Percentiles rank a stretch among this genome's conserved stretches.
Conservation (phyloP, 2,329 filamentous ascomycete species). For the Neophaeococcomyces aloes region DNA sequence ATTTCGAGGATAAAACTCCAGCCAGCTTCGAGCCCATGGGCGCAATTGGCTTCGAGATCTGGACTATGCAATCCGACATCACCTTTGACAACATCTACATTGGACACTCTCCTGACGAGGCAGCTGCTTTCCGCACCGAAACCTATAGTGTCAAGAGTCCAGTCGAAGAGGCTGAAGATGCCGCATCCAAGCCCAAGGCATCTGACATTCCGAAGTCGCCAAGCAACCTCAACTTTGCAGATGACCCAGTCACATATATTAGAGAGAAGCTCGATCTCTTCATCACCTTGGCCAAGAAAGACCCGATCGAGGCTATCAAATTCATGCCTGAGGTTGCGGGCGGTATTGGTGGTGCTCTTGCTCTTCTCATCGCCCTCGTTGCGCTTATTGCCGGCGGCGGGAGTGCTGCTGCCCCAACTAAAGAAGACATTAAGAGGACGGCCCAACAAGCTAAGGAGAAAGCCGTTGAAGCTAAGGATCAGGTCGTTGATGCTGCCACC, state of each 20-base stretch:
- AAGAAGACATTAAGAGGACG: constrained; percentile 65
- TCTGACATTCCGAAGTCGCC: constrained; percentile 57
- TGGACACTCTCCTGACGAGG: constrained; percentile 89
- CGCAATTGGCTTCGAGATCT: constrained; percentile 97
- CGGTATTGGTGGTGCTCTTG: constrained; percentile 59
- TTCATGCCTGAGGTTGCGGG: constrained; percentile 86
- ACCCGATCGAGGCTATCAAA: constrained; percentile 74
- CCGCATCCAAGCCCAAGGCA: constrained; percentile 68
- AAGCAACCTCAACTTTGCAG: constrained; percentile 69
- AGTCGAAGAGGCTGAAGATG: constrained; percentile 67
- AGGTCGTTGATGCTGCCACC: constrained; percentile 55
- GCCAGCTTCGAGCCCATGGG: constrained; percentile 97
- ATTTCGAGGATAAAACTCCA: constrained; percentile 93
- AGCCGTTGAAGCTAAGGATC: constrained; percentile 47
- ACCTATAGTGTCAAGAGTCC: constrained; percentile 82
- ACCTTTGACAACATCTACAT: constrained; percentile 99
- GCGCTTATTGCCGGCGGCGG: constrained; percentile 55
- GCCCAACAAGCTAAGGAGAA: constrained; percentile 48
- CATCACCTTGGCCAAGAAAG: constrained; percentile 68
- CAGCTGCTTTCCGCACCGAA: constrained; percentile 76
- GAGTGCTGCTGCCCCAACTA: constrained; percentile 56
- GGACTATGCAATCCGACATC: constrained; percentile 99
- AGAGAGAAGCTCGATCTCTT: constrained; percentile 92
- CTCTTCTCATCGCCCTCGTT: constrained; percentile 62
- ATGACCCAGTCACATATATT: constrained; percentile 78